phyloP scores from a whole-genome alignment of 495 filamentous ascomycete species.

The Penicillium malachiteum region DNA sequence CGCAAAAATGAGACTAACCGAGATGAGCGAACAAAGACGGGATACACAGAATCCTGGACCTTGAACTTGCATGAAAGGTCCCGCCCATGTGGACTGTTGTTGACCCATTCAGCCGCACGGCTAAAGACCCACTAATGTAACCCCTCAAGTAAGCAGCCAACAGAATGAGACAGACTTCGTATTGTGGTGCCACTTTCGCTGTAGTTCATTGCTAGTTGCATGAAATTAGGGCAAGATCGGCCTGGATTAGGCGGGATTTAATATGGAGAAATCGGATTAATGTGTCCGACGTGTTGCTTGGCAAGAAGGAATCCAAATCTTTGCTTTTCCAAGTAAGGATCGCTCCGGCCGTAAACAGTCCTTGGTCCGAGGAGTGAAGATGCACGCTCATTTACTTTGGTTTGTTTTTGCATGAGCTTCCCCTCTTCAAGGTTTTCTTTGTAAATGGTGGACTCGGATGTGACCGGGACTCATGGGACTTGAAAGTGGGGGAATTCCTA shows the following conservation, averaged over 20 bases:
- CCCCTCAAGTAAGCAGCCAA: slow-evolving; percentile 9
- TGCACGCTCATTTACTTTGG: too few relatives aligned
- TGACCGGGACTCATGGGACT: too few relatives aligned
- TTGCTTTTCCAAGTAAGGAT: too few relatives aligned
- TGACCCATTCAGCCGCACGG: slow-evolving; percentile 10
- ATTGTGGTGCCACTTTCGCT: background rate
- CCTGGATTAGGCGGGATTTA: too few relatives aligned
- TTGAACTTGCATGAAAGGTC: background rate
- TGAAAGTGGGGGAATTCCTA: too few relatives aligned
- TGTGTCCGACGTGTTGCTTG: too few relatives aligned
- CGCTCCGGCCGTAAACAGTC: too few relatives aligned
- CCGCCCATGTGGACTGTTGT: background rate
- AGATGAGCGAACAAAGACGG: background rate
- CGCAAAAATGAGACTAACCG: background rate
- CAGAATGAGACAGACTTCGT: background rate
- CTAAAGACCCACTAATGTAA: background rate
- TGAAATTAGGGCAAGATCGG: background rate
- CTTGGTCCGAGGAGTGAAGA: too few relatives aligned
- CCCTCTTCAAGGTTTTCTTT: background rate
- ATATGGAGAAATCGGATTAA: too few relatives aligned
- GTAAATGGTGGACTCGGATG: background rate
- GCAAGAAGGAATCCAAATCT: too few relatives aligned
- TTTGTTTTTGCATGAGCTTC: too few relatives aligned
- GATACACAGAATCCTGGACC: background rate
- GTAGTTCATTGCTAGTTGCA: background rate